phyloP scores from a whole-genome alignment of 768 basidiomycete genomes.

The Tulasnella sp. region DNA sequence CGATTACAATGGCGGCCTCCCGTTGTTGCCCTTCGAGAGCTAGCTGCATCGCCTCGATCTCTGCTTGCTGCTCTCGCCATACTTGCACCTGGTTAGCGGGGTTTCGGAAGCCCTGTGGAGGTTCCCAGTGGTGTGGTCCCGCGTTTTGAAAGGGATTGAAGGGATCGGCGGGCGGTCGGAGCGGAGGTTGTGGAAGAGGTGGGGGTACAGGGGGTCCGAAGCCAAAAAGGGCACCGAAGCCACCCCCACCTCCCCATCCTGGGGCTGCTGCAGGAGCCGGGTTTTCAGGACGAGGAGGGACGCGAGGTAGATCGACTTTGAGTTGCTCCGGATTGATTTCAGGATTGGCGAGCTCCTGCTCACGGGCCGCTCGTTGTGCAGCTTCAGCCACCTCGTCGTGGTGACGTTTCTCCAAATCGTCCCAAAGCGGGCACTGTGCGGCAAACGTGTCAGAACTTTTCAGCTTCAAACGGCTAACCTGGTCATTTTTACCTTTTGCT shows the following conservation, averaged over 20 bases:
- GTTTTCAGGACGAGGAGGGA: not conserved
- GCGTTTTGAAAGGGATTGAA: no score
- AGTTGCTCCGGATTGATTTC: slow-evolving; percentile 49
- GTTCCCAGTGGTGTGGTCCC: no score
- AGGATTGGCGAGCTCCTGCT: slow-evolving; percentile 47
- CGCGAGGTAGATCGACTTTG: slow-evolving; percentile 34
- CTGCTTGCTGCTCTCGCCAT: no score
- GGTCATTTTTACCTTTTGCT: slow-evolving; percentile 9
- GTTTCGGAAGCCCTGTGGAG: no score
- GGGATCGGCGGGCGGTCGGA: no score
- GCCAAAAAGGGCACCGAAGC: not conserved
- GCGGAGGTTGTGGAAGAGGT: no score
- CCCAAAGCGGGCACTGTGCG: slow-evolving; percentile 54
- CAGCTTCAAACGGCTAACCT: slow-evolving; percentile 21
- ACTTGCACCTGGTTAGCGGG: no score
- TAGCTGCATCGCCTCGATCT: no score
- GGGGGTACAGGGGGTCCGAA: not conserved
- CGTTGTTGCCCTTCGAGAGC: no score
- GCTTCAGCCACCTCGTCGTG: slow-evolving; percentile 59
- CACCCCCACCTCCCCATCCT: not conserved
- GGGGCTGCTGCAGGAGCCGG: not conserved
- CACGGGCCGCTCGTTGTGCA: slow-evolving; percentile 50
- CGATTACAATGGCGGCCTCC: no score
- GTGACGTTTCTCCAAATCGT: slow-evolving; percentile 50
- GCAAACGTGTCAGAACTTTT: slow-evolving; percentile 21